Evolutionary conservation across 169 alveolate species (phyloP), one percentile per base, ranked within the genome.

Genomic region (Cryptosporidium viatorum): DNA sequence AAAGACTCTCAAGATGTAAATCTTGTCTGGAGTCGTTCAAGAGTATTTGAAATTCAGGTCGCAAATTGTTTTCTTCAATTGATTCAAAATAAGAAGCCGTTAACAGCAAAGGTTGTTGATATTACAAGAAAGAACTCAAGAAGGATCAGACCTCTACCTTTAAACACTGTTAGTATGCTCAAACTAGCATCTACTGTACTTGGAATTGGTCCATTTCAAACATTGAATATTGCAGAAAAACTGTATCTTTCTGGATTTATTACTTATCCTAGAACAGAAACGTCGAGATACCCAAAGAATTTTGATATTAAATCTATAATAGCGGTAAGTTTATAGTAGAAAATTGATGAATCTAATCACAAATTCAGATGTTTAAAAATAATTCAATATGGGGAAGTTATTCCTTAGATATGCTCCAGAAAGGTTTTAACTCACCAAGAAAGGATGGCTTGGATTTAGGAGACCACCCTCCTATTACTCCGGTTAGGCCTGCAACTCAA

Each of bases 381-480:
- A 89, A 89, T 85, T 92, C 93, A 31, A 87, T 87, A 26, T 93
- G 95, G 93, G 97, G 96, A 2, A 71, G 91, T 55, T 92, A 93
- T 73, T 94, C 95, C 1, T 59, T 67, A 41, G 86, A 67, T 62
- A 41, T 93, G 43, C 85, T 95, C 6, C 87, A 91, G 31, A 87
- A 50, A 5, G 93, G 95, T n/a, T 86, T 86, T 59, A 93, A 91
- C 69, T 91, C 87, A 29, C 96, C 97, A 68, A 69, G 70, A 33
- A 67, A 68, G 33, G 94, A 94, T 59, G 99, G 99, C n/a, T 85
- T 87, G 18, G 98, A 97, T 91, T 97, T 95, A 23, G 98, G 98
- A 0, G 99, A 97, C 84, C 99, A 97, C 85, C 99, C 99, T 16
- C 99, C 99, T 8, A 97, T 97, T 18, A 96, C 98, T 0, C 99